Base-by-base conservation (phyloP, 1,284 basidiomycete genomes). In the Wolfiporia cocos region DNA sequence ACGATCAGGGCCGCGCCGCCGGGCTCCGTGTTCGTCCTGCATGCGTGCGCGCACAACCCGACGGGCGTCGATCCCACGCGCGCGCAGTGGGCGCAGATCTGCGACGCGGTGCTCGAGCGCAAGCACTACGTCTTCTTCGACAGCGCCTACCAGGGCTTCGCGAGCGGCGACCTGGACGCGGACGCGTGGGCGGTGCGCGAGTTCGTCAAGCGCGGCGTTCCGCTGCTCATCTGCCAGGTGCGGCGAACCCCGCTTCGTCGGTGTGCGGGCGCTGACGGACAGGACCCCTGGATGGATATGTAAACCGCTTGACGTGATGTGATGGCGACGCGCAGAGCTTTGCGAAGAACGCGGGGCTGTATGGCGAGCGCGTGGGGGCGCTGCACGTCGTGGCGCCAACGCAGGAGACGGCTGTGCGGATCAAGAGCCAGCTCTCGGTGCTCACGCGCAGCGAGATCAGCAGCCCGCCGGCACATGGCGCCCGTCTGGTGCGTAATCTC, bases 41-140 rank as follows among this genome's bases (percentile, higher is more conserved):
- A 96, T 58, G 90, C 91, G 6, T 94, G 93, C 62, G 95, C 95
- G 31, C 94, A 95, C 63, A 94, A 95, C 58, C 95, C 95, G 3
- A 97, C 94, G 0, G 93, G 95, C 2, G 91, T 96, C 6, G 95
- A 99, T 66, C 90, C 94, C 23, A 94, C 90, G 20, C 66, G 69
- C 38, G 86, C 88, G 49, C 89, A 99, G 61, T 99, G 95, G 95
- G 71, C 78, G 51, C 64, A 76, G 49, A 78, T 98, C 53, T 86
- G 85, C 39, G 75, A 86, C 34, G 69, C 86, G 40, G 83, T 97
- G 62, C 61, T 83, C 34, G 66, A 73, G 41, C 89, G 86, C 67
- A 72, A 76, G 15, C 92, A 94, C 63, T 94, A 82, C 63, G 87
- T 86, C 34, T 94, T 96, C 69, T 93, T 97, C 63, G 94, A 98